Conservation (phyloP, 176 grass and related monocot genomes). For the Hordeum marinum region DNA sequence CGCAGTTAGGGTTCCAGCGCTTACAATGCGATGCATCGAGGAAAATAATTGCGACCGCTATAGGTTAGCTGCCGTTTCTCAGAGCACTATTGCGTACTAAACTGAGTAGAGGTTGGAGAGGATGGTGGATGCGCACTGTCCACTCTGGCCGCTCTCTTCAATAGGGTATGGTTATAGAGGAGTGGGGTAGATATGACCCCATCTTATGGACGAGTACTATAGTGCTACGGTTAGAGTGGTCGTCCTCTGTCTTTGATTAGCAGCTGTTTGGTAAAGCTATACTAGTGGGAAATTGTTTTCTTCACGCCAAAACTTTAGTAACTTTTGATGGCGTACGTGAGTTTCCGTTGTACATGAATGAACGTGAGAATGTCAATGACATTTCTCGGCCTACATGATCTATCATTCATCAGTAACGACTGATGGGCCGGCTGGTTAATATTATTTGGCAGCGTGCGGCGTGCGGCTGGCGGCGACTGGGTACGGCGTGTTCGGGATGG, state of each 20-base stretch:
- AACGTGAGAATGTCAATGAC: not conserved
- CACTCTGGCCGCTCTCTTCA: not conserved
- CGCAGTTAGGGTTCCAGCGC: not conserved
- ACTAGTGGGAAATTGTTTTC: too few relatives aligned
- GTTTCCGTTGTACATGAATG: not conserved
- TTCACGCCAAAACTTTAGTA: too few relatives aligned
- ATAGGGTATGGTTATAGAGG: not conserved
- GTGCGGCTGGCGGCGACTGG: constrained; percentile 47
- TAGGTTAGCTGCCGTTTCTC: not conserved
- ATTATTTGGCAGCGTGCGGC: constrained; percentile 29
- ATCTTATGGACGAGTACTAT: too few relatives aligned
- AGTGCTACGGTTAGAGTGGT: not conserved
- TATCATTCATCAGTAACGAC: not conserved
- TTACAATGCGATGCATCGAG: not conserved
- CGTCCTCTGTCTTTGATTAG: not conserved
- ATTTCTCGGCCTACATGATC: not conserved
- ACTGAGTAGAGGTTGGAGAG: not conserved
- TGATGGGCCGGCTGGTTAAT: not conserved
- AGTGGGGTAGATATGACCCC: too few relatives aligned
- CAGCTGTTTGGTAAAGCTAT: too few relatives aligned
- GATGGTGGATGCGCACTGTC: not conserved
- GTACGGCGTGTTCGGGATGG: constrained; percentile 74
- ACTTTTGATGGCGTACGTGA: not conserved
- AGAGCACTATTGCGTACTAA: not conserved
- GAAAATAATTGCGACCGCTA: not conserved